Conservation (phyloP, 1,284 basidiomycete species). For the Cryptococcus neoformans region DNA sequence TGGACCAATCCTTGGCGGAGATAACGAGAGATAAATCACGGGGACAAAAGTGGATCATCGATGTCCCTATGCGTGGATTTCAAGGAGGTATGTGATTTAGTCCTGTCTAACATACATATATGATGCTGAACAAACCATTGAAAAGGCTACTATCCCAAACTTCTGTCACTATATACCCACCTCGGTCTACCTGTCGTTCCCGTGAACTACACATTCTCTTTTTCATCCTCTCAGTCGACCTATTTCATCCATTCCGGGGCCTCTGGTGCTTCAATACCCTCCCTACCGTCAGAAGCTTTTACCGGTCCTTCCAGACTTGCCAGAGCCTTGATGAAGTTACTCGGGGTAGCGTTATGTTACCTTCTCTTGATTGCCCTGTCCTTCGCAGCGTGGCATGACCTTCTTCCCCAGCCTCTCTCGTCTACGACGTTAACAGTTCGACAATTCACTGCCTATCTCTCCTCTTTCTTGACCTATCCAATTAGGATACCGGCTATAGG, state of each 20-base stretch:
- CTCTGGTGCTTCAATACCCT: conserved; percentile 57
- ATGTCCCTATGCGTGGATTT: conserved; percentile 75
- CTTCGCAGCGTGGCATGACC: conserved; percentile 51
- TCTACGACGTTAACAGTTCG: conserved; percentile 25
- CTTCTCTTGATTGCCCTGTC: conserved; percentile 57
- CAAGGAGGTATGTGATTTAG: conserved; percentile 58
- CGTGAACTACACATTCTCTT: conserved; percentile 66
- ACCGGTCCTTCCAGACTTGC: conserved; percentile 36
- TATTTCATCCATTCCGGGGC: conserved; percentile 64
- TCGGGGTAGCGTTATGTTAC: conserved; percentile 56
- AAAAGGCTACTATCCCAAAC: conserved; percentile 65
- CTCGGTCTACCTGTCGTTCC: conserved; percentile 47
- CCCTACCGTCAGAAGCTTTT: conserved; percentile 30
- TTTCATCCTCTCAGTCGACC: conserved; percentile 54
- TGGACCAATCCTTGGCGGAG: conserved; percentile 37
- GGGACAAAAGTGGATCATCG: conserved; percentile 52
- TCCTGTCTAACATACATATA: background rate
- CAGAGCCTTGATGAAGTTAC: conserved; percentile 45
- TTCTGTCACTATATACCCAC: conserved; percentile 63
- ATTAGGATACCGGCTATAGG: conserved; percentile 7
- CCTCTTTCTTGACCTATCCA: conserved; percentile 16
- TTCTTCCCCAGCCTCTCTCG: conserved; percentile 19
- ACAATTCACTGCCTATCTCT: conserved; percentile 22
- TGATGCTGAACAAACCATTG: background rate
- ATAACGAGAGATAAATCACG: conserved; percentile 53